Evolutionary conservation across 768 basidiomycete species (phyloP), one percentile per base, ranked within the genome.

Genomic region (Plicaturopsis crispa): DNA sequence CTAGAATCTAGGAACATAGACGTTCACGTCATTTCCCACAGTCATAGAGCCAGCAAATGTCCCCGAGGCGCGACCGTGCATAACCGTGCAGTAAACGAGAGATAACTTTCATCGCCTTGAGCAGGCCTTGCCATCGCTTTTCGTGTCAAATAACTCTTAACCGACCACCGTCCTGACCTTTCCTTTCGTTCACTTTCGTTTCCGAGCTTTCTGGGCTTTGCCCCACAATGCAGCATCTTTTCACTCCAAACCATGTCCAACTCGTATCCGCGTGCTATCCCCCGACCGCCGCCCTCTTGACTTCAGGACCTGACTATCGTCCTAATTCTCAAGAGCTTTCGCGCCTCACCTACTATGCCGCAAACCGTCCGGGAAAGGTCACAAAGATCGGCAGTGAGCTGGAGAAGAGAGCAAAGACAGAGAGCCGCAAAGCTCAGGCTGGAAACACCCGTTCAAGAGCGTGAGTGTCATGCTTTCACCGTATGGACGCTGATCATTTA

Each of bases 181-280:
- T n/a, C n/a, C n/a, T n/a, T n/a, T n/a, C n/a, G n/a, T n/a, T n/a
- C n/a, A n/a, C n/a, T n/a, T n/a, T n/a, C n/a, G n/a, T n/a, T n/a
- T n/a, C n/a, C n/a, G n/a, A n/a, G n/a, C n/a, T n/a, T n/a, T n/a
- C n/a, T n/a, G n/a, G 26, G 14, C 8, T 28, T 28, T 28, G 14
- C 10, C 22, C 18, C 13, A 19, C 37, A 11, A 86, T 88, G 84
- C 77, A 80, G 57, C 57, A 80, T 44, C 60, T 78, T 51, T 87
- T 90, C 63, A 81, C 82, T 40, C 80, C 88, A 45, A 78, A 84
- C 64, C 88, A 91, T 66, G 75, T 89, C 51, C 75, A 79, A 49
- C 78, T 91, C 44, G 75, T 93, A 54, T 76, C 78, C 39, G 78
- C 87, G 24, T 93, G 89, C 58, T 94, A 93, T 55, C 91, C 91